Percentiles rank a stretch among this genome's conserved stretches.
Conservation (phyloP, 1,139 yeast genomes). For the Debaryomyces coudertii region DNA sequence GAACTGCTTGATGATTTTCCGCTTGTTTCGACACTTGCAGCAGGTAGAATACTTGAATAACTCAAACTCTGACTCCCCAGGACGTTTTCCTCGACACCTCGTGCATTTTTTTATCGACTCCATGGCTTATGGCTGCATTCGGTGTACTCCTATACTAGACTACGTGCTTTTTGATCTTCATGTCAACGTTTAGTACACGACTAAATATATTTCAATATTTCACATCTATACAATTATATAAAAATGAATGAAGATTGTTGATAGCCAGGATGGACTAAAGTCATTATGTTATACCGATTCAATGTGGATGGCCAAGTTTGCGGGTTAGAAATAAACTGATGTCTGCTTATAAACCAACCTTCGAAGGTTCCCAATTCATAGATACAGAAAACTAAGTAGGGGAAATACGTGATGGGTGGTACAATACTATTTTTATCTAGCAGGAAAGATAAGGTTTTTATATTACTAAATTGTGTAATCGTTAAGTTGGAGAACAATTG, state of each 20-base stretch:
- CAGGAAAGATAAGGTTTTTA: no score
- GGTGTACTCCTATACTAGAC: background rate
- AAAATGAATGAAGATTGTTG: background rate
- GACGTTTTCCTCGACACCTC: constrained; percentile 41
- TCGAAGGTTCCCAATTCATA: background rate
- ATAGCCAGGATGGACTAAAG: background rate
- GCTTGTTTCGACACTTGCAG: constrained; percentile 35
- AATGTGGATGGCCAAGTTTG: background rate
- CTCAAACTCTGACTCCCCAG: constrained; percentile 29
- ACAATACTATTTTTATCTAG: no score
- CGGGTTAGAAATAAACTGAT: background rate
- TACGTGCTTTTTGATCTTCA: constrained; percentile 4
- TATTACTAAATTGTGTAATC: no score
- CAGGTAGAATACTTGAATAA: constrained; percentile 43
- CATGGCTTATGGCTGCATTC: background rate
- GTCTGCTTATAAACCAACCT: background rate
- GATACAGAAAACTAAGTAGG: background rate
- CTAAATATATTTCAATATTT: constrained; percentile 1
- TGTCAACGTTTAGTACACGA: constrained; percentile 7
- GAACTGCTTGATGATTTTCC: constrained; percentile 29
- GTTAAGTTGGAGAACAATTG: no score
- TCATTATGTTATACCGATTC: background rate
- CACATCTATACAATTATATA: constrained; percentile 4
- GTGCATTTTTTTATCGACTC: constrained; percentile 34
- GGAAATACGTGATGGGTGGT: no score